Conservation (phyloP, 2,329 filamentous ascomycete genomes). For the Fusarium keratoplasticum region DNA sequence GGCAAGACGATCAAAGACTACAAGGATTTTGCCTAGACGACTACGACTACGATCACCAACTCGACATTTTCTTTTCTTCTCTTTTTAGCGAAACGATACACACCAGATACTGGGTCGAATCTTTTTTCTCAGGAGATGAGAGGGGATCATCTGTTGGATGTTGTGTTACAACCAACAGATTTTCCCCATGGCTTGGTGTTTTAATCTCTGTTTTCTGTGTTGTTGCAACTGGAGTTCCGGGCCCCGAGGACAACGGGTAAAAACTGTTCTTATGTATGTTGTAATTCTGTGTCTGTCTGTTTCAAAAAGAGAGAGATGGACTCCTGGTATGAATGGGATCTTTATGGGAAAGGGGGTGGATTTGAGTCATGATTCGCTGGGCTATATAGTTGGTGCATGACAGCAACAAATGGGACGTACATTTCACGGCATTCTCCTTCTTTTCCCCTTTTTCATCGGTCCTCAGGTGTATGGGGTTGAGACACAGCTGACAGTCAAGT, state of each 20-base stretch:
- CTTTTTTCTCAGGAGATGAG: constrained; percentile 5
- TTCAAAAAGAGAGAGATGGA: background rate
- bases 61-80: background rate
- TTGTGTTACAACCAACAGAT: background rate
- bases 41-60: background rate
- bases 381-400: constrained; percentile 33
- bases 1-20: constrained; percentile 70
- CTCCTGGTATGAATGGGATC: constrained; percentile 11
- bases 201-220: constrained; percentile 16
- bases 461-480: background rate
- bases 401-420: constrained; percentile 14
- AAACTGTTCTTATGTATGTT: constrained; percentile 28
- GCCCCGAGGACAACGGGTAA: constrained; percentile 24
- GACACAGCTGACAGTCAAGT: background rate
- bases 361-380: constrained; percentile 13
- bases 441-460: background rate
- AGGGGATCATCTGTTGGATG: constrained; percentile 21
- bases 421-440: constrained; percentile 3
- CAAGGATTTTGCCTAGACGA: constrained; percentile 22
- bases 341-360: constrained; percentile 2
- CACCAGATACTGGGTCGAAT: background rate
- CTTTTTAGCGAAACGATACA: constrained; percentile 10
- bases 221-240: constrained; percentile 29
- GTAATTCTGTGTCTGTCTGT: background rate
- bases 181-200: constrained; percentile 9